Conservation (phyloP, 805 yeast species). For the Ogataea paraovalis region DNA sequence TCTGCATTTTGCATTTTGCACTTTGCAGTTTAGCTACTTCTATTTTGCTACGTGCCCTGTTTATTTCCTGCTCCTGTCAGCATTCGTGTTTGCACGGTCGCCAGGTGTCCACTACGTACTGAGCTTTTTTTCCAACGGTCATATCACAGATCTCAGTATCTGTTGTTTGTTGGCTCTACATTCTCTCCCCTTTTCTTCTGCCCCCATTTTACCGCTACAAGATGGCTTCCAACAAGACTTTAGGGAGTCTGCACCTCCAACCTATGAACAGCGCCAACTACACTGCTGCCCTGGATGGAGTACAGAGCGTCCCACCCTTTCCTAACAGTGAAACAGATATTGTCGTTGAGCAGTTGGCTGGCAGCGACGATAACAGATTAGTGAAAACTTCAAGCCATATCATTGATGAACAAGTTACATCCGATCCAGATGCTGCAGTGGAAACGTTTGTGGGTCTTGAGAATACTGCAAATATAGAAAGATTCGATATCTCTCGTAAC, state of each 20-base stretch:
- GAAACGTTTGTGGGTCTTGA: constrained; percentile 2
- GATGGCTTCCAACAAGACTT: constrained; percentile 22
- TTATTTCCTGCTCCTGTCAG: too few species aligned
- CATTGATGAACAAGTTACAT: not conserved
- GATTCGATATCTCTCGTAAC: constrained; percentile 3
- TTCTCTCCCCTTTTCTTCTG: too few species aligned
- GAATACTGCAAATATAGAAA: constrained; percentile 3
- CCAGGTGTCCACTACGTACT: too few species aligned
- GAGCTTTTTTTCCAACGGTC: too few species aligned
- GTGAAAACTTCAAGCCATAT: not conserved
- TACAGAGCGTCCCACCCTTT: constrained; percentile 6
- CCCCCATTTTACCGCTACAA: too few species aligned
- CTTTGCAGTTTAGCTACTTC: too few species aligned
- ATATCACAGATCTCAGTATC: too few species aligned
- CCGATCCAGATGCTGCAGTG: not conserved
- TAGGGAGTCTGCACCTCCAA: constrained; percentile 24
- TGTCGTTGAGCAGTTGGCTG: not conserved
- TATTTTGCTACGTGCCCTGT: too few species aligned
- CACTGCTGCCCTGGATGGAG: constrained; percentile 31
- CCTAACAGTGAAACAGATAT: constrained; percentile 20
- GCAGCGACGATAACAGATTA: constrained; percentile 31
- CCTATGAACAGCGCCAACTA: constrained; percentile 32
- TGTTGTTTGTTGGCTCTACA: too few species aligned
- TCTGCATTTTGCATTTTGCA: too few species aligned
- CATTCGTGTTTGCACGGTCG: too few species aligned